phyloP scores from a whole-genome alignment of 441 rosid genomes.

The Raphanus hybrid region DNA sequence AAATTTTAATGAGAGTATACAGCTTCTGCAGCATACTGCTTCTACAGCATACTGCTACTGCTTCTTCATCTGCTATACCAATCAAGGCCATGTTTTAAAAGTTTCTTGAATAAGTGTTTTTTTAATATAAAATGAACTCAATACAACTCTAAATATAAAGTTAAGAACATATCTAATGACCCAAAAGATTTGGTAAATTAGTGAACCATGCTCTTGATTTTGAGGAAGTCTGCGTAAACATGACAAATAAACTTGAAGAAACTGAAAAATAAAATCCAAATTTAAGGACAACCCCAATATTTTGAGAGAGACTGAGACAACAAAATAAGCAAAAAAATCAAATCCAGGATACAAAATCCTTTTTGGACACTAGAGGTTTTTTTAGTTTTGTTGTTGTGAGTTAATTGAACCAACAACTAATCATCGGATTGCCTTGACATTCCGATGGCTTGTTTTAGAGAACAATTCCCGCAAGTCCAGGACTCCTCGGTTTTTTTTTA shows the following conservation, averaged over 20 bases:
- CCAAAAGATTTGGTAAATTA: too few species aligned
- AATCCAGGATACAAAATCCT: slow-evolving; percentile 42
- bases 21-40: too few species aligned
- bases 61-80: too few species aligned
- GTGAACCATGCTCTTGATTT: too few species aligned
- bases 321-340: slow-evolving; percentile 30
- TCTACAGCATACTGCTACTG: too few species aligned
- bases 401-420: slow-evolving; percentile 43
- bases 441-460: slow-evolving; percentile 19
- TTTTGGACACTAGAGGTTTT: slow-evolving; percentile 19
- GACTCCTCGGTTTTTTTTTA: not conserved
- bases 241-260: slow-evolving; percentile 18
- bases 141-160: too few species aligned
- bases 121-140: too few species aligned
- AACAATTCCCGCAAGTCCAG: slow-evolving; percentile 26
- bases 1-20: too few species aligned
- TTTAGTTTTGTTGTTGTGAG: slow-evolving; percentile 39
- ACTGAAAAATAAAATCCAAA: slow-evolving; percentile 16
- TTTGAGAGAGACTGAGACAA: slow-evolving; percentile 29
- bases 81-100: too few species aligned
- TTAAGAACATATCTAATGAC: too few species aligned
- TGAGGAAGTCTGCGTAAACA: not conserved
- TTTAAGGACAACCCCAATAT: slow-evolving; percentile 29
- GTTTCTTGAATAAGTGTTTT: too few species aligned
- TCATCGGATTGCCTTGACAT: slow-evolving; percentile 32